phyloP scores from a whole-genome alignment of 2,329 filamentous ascomycete species.

The Phaeosphaeriaceae sp. region DNA sequence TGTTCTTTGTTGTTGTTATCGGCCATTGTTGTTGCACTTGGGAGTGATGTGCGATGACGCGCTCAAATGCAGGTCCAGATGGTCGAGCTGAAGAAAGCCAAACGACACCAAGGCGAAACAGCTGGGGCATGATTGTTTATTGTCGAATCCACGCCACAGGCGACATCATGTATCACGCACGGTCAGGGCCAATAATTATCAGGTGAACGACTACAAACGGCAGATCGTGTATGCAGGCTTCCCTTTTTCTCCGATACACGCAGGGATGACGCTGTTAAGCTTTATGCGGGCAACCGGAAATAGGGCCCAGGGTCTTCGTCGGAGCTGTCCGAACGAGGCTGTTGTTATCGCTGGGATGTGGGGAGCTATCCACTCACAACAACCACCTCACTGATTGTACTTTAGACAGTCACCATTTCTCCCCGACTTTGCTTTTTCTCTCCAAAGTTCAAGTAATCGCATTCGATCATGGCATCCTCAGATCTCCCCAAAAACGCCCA shows the following conservation, averaged over 20 bases:
- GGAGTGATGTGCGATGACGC: constrained; percentile 14
- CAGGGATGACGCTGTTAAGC: constrained; percentile 7
- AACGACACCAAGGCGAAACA: neutral
- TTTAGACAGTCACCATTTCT: too few species aligned
- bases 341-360: neutral
- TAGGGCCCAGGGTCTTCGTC: neutral
- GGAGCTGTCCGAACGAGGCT: neutral
- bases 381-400: neutral
- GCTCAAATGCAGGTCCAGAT: too few species aligned
- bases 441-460: neutral
- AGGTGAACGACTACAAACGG: neutral
- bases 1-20: constrained; percentile 16
- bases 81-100: neutral
- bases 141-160: neutral
- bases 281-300: constrained; percentile 5
- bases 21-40: constrained; percentile 4
- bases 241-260: neutral
- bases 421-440: neutral
- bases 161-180: neutral
- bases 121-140: neutral
- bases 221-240: neutral
- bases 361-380: constrained; percentile 2
- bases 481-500: constrained; percentile 66
- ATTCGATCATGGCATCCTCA: constrained; percentile 34
- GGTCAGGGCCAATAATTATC: neutral